Evolutionary conservation across 179 eudicot genomes (phyloP).

Genomic region (Gypsophila paniculata): DNA sequence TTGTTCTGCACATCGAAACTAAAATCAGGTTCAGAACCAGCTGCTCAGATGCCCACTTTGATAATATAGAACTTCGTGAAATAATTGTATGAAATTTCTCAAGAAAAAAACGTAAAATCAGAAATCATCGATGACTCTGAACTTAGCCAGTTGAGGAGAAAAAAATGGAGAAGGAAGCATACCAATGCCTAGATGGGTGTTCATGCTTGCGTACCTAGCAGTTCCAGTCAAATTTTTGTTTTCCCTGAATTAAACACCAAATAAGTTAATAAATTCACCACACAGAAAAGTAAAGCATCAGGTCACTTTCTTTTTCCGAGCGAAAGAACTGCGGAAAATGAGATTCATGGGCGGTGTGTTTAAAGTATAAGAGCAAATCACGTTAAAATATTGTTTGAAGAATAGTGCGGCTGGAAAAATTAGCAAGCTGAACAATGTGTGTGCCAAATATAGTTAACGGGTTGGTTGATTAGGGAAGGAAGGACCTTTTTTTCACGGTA

Average conservation of each 20-base stretch:
- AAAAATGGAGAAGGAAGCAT: conserved; percentile 13
- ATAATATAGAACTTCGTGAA: background rate
- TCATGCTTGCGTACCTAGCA: conserved; percentile 94
- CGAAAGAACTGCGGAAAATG: background rate
- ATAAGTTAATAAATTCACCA: background rate
- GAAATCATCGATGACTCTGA: background rate
- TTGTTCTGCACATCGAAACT: conserved; percentile 53
- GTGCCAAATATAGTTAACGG: background rate
- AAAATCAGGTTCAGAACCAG: conserved; percentile 18
- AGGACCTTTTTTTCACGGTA: background rate
- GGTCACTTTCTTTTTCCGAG: background rate
- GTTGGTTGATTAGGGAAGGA: background rate
- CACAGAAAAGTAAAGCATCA: background rate
- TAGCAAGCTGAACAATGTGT: background rate
- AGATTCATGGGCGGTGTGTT: background rate
- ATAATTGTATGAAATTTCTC: background rate
- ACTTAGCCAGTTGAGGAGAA: background rate
- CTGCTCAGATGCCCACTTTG: background rate
- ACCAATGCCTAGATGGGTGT: conserved; percentile 98
- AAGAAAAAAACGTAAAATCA: background rate
- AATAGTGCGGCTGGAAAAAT: background rate
- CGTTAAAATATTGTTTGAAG: background rate
- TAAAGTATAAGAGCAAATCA: background rate
- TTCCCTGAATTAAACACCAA: conserved; percentile 46
- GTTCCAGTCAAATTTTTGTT: conserved; percentile 97